phyloP scores from a whole-genome alignment of 1,284 basidiomycete genomes.

The Cryptococcus jaspeensis region DNA sequence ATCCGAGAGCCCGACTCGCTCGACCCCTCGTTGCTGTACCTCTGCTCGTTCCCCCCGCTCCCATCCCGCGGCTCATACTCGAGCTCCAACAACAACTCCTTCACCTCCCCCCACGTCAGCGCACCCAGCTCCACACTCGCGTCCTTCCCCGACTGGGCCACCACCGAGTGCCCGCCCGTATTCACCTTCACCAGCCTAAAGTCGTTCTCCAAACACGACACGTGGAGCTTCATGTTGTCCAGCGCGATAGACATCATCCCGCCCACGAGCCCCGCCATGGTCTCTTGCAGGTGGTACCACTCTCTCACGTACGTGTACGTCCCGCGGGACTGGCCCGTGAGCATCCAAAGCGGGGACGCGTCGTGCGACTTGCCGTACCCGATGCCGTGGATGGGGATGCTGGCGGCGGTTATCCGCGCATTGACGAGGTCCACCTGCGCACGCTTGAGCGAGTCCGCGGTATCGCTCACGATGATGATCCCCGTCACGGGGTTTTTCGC shows the following conservation, averaged over 20 bases:
- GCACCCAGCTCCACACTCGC: constrained; percentile 95
- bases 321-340: constrained; percentile 94
- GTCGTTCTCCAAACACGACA: constrained; percentile 60
- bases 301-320: constrained; percentile 98
- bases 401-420: constrained; percentile 91
- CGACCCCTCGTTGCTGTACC: constrained; percentile 20
- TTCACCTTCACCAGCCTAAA: constrained; percentile 84
- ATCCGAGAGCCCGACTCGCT: constrained; percentile 12
- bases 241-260: constrained; percentile 91
- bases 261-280: constrained; percentile 85
- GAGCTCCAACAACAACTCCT: constrained; percentile 91
- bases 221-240: constrained; percentile 84
- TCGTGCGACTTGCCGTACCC: constrained; percentile 96
- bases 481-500: constrained; percentile 83
- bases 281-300: constrained; percentile 87
- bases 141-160: constrained; percentile 82
- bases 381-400: constrained; percentile 86
- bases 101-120: constrained; percentile 82
- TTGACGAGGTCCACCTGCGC: constrained; percentile 98
- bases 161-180: constrained; percentile 76
- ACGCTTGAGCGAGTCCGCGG: constrained; percentile 82
- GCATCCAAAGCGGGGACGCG: constrained; percentile 95
- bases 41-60: neutral
- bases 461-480: constrained; percentile 89
- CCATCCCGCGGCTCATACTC: constrained; percentile 62